A percentile compares a stretch with the other conserved stretches of the same genome.
phyloP scores from a whole-genome alignment of 202 grass and related monocot species.

The Elaeis oleifera region DNA sequence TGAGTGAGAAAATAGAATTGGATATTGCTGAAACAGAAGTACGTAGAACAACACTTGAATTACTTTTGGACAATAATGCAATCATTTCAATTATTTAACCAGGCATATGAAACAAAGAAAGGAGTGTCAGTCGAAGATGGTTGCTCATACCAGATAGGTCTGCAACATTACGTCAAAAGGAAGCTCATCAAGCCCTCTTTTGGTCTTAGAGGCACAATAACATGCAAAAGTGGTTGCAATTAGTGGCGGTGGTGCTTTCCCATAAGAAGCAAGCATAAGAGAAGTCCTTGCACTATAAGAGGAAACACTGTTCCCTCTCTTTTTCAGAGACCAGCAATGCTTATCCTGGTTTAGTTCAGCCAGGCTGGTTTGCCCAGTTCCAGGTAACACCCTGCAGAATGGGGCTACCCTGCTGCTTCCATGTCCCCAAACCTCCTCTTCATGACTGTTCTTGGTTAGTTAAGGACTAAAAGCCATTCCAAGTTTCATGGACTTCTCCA shows the following conservation, averaged over 20 bases:
- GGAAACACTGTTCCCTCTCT: not conserved
- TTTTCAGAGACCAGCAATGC: not conserved
- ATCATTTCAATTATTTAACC: not conserved
- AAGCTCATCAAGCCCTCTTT: not conserved
- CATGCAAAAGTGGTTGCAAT: too few relatives aligned
- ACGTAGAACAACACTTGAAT: too few relatives aligned
- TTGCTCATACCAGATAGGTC: not conserved
- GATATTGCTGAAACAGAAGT: too few relatives aligned
- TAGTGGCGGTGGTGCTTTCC: not conserved
- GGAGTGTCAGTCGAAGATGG: not conserved
- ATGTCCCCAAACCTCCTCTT: too few relatives aligned
- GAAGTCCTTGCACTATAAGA: slow-evolving; percentile 2
- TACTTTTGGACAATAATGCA: not conserved
- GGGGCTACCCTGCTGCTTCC: too few relatives aligned
- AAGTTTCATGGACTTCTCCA: too few relatives aligned
- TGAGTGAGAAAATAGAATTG: too few relatives aligned
- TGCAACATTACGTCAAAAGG: slow-evolving; percentile 5
- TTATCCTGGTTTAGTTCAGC: not conserved
- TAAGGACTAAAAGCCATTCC: too few relatives aligned
- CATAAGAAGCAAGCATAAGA: not conserved
- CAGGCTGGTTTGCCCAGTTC: too few relatives aligned
- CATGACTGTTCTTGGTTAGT: too few relatives aligned
- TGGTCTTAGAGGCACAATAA: too few relatives aligned
- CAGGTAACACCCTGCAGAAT: too few relatives aligned
- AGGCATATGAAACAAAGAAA: not conserved